Percentiles rank a stretch among this genome's conserved stretches.
Evolutionary conservation across 2,329 filamentous ascomycete species (phyloP).

Genomic region (Trichoderma cornu-damae): DNA sequence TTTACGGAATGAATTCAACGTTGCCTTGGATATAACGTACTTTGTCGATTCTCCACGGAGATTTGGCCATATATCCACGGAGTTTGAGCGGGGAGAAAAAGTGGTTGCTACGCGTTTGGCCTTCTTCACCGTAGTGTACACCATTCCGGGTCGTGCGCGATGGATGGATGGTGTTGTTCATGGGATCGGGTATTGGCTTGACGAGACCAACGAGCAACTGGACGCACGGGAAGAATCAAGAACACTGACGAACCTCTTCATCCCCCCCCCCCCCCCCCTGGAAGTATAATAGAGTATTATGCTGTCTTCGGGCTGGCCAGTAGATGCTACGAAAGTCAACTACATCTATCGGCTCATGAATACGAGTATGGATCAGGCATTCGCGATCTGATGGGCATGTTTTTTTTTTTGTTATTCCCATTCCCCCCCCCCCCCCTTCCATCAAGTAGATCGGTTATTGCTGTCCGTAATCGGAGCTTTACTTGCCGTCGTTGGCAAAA

Average conservation of each 20-base stretch:
- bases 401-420: too few relatives aligned
- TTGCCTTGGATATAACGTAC: neutral
- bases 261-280: too few relatives aligned
- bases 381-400: neutral
- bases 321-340: neutral
- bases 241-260: neutral
- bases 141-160: neutral
- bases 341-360: neutral
- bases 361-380: too few relatives aligned
- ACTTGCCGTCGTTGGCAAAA: neutral
- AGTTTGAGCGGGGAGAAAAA: neutral
- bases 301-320: neutral
- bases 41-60: neutral
- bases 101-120: too few relatives aligned
- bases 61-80: neutral
- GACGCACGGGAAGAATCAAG: neutral
- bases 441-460: neutral
- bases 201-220: neutral
- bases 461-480: slow-evolving; percentile 13
- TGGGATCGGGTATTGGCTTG: neutral
- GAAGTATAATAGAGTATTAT: neutral
- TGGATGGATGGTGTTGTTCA: neutral
- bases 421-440: too few relatives aligned
- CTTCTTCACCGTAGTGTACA: neutral
- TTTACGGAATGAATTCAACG: neutral